Base-by-base conservation (phyloP, 805 yeast species). In the Schwanniomyces pseudopolymorphus region DNA sequence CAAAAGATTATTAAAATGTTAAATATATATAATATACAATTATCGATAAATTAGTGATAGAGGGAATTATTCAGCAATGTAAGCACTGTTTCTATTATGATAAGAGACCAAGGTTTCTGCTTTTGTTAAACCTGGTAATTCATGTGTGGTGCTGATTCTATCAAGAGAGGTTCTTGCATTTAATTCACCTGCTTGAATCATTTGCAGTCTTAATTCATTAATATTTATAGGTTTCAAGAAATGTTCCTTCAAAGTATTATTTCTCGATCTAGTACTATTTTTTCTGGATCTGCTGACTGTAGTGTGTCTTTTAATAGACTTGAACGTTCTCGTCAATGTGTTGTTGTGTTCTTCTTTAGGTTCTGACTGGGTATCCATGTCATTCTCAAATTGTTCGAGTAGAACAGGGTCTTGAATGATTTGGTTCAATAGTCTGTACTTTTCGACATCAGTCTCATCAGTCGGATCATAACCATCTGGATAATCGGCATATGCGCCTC, bases 401-500 rank as follows among this genome's bases (percentile, higher is more conserved):
- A 69, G 50, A 27, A 61, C 64, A 2, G 74, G 72, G 44, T 69
- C 70, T 16, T 65, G 61, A 21, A 66, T 66, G 20, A 71, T 57
- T 38, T 64, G 62, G 20, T 54, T 60, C 35, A 72, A 56, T 14
- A 63, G 47, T 42, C 74, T 57, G 49, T 63, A 70, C 51, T 64
- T 64, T 49, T 73, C 78, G 40, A 72, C 59, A 50, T 72, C 77
- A 33, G 63, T 72, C n/a, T 56, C 43, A 42, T 74, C 63, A 1
- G 84, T 79, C 11, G 84, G 84, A 54, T 79, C 84, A 54, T 73
- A 79, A 16, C 76, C 79, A 1, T 50, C 57, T 0, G 83, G 80
- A 53, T 75, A 79, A 33, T 60, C 67, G 41, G 69, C 71, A 57
- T 71, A 85, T 44, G 69, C 77, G 6, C 89, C 88, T 47, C 66